Evolutionary conservation across 2,329 filamentous ascomycete genomes (phyloP).

Genomic region (Fusarium goolgardi): DNA sequence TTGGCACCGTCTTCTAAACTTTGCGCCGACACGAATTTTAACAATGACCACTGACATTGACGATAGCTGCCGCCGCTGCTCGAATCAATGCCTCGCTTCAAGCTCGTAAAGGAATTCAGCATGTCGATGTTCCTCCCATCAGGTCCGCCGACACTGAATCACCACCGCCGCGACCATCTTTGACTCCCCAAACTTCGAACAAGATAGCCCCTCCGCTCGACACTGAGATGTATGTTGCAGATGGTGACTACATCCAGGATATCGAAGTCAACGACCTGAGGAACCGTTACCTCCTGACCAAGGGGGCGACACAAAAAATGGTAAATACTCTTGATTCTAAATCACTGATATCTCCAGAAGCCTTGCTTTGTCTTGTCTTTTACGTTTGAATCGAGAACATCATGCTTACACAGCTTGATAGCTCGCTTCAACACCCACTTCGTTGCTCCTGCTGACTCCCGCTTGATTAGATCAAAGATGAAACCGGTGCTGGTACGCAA

Average conservation of each 20-base stretch:
- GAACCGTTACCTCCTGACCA: slow-evolving; percentile 96
- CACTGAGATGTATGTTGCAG: slow-evolving; percentile 90
- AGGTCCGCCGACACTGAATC: slow-evolving; percentile 66
- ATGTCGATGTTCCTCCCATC: slow-evolving; percentile 89
- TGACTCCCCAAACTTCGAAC: slow-evolving; percentile 49
- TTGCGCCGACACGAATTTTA: not conserved
- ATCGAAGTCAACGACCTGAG: slow-evolving; percentile 98
- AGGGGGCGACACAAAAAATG: slow-evolving; percentile 98
- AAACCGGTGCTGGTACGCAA: slow-evolving; percentile 98
- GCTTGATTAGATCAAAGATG: slow-evolving; percentile 99
- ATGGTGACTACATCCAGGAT: slow-evolving; percentile 98
- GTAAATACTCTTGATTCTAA: slow-evolving; percentile 78
- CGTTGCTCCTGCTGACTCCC: slow-evolving; percentile 95
- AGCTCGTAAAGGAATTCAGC: slow-evolving; percentile 88
- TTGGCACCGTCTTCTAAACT: slow-evolving; percentile 7
- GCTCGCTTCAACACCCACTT: slow-evolving; percentile 71
- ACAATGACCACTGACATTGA: slow-evolving; percentile 10
- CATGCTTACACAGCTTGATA: slow-evolving; percentile 78
- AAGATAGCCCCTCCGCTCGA: slow-evolving; percentile 70
- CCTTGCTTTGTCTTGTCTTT: slow-evolving; percentile 50
- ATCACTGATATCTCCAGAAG: slow-evolving; percentile 55
- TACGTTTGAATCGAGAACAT: slow-evolving; percentile 66
- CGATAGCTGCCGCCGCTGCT: slow-evolving; percentile 84
- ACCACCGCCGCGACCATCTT: slow-evolving; percentile 55
- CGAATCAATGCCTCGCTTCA: slow-evolving; percentile 86